phyloP scores from a whole-genome alignment of 768 basidiomycete species.

The Boletus speciosus region DNA sequence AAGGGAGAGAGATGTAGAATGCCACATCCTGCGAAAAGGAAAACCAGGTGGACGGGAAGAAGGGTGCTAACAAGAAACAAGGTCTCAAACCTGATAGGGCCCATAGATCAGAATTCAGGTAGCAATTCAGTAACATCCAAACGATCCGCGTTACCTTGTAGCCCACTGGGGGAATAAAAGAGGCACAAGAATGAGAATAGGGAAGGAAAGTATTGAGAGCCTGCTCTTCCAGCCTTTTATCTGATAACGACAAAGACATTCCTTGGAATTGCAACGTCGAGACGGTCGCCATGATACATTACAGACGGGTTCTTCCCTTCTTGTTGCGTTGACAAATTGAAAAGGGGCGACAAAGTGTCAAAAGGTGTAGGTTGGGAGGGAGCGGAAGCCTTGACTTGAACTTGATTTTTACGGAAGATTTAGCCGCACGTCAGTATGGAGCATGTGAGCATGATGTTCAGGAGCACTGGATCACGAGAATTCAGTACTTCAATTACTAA shows the following conservation, averaged over 20 bases:
- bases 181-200: neutral
- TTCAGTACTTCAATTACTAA: neutral
- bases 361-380: neutral
- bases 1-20: constrained; percentile 6
- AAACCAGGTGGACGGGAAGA: neutral
- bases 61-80: constrained; percentile 2
- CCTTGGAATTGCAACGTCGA: neutral
- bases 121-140: neutral
- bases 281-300: constrained; percentile 13
- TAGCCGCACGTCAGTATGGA: neutral
- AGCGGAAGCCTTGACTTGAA: neutral
- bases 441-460: neutral
- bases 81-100: constrained; percentile 23
- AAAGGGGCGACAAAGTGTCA: neutral
- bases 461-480: neutral
- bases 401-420: neutral
- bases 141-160: constrained; percentile 5
- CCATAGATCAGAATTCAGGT: neutral
- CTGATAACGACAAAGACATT: constrained; percentile 1
- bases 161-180: constrained; percentile 8
- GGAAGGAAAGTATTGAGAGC: neutral
- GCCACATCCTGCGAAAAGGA: constrained; percentile 11
- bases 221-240: constrained; percentile 8
- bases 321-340: neutral
- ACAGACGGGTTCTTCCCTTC: neutral